These are phyloP conservation scores for Cudoniella acicularis DNA, from an alignment of 495 filamentous ascomycete species.

Conservation along the genomic window DNA sequence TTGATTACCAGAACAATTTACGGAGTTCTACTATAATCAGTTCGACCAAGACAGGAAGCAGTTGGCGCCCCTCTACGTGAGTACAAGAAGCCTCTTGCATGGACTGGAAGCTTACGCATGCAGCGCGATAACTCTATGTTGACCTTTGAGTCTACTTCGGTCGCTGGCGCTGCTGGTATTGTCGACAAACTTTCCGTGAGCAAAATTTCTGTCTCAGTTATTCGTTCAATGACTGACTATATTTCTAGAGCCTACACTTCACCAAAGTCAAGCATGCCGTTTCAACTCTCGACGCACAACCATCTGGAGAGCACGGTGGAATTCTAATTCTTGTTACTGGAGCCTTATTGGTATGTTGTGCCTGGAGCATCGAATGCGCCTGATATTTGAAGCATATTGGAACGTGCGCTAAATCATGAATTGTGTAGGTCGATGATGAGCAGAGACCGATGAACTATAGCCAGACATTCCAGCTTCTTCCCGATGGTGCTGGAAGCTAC, in stretches of 20 bases:
- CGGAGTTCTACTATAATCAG: slow-evolving; percentile 80
- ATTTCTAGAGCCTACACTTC: slow-evolving; percentile 69
- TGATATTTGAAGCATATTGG: background rate
- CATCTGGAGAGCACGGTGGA: slow-evolving; percentile 51
- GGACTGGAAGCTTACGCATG: too few relatives aligned
- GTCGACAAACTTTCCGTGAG: slow-evolving; percentile 73
- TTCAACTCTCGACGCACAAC: slow-evolving; percentile 72
- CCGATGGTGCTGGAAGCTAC: slow-evolving; percentile 64
- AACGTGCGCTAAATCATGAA: background rate
- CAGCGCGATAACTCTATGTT: slow-evolving; percentile 86
- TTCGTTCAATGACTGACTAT: background rate
- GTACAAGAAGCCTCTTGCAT: too few relatives aligned
- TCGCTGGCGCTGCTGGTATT: slow-evolving; percentile 59
- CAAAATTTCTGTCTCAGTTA: background rate
- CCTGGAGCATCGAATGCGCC: background rate
- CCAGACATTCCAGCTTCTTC: slow-evolving; percentile 78
- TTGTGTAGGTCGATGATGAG: slow-evolving; percentile 71
- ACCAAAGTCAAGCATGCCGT: slow-evolving; percentile 68
- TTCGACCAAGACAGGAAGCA: slow-evolving; percentile 66
- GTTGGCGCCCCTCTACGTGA: slow-evolving; percentile 75
- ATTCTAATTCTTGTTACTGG: slow-evolving; percentile 87
- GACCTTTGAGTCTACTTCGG: slow-evolving; percentile 73
- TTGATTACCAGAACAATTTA: slow-evolving; percentile 65
- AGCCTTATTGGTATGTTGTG: slow-evolving; percentile 63
- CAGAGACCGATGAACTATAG: slow-evolving; percentile 77